phyloP scores from a whole-genome alignment of 2,329 filamentous ascomycete genomes.

The Cladosporium sp. region DNA sequence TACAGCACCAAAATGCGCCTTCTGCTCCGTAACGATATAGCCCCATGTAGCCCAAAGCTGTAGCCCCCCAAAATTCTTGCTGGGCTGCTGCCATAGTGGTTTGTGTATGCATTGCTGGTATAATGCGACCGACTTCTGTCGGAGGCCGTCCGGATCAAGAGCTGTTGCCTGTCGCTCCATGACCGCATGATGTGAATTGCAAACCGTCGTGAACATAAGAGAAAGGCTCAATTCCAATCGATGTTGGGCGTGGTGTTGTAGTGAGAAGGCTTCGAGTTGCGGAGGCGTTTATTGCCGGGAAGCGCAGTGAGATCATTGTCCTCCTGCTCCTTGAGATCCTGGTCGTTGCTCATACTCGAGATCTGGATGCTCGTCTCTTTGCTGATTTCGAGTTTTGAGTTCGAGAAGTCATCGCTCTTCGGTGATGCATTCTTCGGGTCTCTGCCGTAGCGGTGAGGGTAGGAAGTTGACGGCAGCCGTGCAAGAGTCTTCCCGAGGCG shows the following conservation, averaged over 20 bases:
- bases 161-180: neutral
- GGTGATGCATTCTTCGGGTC: neutral
- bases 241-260: neutral
- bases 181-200: neutral
- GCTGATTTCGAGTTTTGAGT: slow-evolving; percentile 3
- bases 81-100: neutral
- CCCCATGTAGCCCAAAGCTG: neutral
- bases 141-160: neutral
- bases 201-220: neutral
- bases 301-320: neutral
- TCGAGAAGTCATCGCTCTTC: neutral
- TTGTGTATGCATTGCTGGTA: neutral
- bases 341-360: neutral
- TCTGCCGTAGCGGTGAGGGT: neutral
- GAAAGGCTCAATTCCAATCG: neutral
- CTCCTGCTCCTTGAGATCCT: neutral
- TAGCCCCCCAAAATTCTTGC: neutral
- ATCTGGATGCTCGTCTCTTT: slow-evolving; percentile 14
- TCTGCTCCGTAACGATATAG: neutral
- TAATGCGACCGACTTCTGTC: neutral
- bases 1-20: neutral
- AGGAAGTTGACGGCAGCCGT: neutral
- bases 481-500: neutral
- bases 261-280: neutral
- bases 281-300: neutral